Evolutionary conservation across 208 protist genomes (phyloP).

Genomic region (Balamuthia mandrillaris): DNA sequence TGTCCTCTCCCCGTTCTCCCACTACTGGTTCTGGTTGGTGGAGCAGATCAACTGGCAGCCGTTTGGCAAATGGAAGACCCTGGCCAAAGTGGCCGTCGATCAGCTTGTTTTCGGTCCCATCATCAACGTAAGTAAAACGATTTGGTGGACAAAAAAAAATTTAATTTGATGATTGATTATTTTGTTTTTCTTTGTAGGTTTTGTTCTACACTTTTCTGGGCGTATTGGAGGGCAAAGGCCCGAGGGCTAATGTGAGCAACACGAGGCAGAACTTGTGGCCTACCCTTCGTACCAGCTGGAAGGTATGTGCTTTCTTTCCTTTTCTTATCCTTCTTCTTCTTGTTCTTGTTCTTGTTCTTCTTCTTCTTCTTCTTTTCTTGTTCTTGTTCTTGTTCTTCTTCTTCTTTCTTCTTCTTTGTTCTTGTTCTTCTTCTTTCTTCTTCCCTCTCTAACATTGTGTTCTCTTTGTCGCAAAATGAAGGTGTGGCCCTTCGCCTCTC

Average conservation of each 20-base stretch:
- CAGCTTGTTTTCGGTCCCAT: background rate
- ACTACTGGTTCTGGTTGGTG: background rate
- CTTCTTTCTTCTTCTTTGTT: background rate
- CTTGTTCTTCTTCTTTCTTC: background rate
- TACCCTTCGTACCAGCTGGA: background rate
- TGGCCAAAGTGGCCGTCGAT: background rate
- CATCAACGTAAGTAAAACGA: too few relatives aligned
- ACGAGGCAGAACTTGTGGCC: too few relatives aligned
- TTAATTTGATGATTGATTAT: too few relatives aligned
- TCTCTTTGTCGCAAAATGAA: background rate
- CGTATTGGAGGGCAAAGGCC: background rate
- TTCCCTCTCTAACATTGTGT: background rate
- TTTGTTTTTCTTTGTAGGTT: too few relatives aligned
- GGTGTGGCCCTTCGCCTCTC: background rate
- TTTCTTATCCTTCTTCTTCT: background rate
- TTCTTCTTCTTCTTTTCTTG: background rate
- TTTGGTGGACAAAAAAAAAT: too few relatives aligned
- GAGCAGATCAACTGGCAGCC: background rate
- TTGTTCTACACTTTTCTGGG: background rate
- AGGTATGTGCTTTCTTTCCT: background rate
- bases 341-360: background rate
- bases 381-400: background rate
- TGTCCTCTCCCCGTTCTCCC: background rate
- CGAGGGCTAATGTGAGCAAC: background rate
- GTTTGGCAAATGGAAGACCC: background rate